Percentiles rank a stretch among this genome's conserved stretches.
These are phyloP conservation scores for Fusarium odoratissimum DNA, from an alignment of 2,329 filamentous ascomycete genomes.

Conservation along the genomic window DNA sequence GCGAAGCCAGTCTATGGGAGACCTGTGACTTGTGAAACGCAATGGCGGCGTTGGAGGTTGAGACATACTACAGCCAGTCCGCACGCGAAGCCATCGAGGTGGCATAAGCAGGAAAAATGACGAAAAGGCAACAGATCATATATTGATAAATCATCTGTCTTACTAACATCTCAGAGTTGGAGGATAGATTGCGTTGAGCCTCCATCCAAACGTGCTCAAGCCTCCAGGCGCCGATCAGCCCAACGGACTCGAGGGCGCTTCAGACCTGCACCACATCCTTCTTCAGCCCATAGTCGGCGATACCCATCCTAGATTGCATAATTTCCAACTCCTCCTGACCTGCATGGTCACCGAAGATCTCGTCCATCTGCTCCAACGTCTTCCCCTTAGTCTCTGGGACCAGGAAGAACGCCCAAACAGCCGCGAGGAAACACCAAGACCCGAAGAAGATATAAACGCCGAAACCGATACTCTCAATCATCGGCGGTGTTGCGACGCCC, in stretches of 20 bases:
- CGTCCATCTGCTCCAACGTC: conserved; percentile 36
- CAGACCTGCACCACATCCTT: neutral
- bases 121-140: neutral
- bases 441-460: conserved; percentile 66
- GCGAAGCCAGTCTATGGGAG: neutral
- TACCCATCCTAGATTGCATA: neutral
- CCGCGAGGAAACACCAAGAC: conserved; percentile 60
- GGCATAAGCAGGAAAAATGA: no score
- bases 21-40: neutral
- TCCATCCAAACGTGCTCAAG: rapidly evolving
- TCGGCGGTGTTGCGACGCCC: conserved; percentile 65
- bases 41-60: no score
- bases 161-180: rapidly evolving
- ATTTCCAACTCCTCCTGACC: conserved; percentile 11
- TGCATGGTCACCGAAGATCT: conserved; percentile 28
- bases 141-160: neutral
- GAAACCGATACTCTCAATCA: conserved; percentile 61
- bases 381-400: conserved; percentile 37
- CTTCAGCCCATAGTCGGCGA: neutral
- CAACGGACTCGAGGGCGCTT: rapidly evolving
- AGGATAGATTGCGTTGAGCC: rapidly evolving
- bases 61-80: neutral
- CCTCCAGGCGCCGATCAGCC: rapidly evolving
- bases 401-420: conserved; percentile 50
- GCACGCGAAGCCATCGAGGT: no score